These are phyloP conservation scores for Chrysophaeum taylorii DNA, from an alignment of 352 stramenopile genomes.

Conservation along the genomic window DNA sequence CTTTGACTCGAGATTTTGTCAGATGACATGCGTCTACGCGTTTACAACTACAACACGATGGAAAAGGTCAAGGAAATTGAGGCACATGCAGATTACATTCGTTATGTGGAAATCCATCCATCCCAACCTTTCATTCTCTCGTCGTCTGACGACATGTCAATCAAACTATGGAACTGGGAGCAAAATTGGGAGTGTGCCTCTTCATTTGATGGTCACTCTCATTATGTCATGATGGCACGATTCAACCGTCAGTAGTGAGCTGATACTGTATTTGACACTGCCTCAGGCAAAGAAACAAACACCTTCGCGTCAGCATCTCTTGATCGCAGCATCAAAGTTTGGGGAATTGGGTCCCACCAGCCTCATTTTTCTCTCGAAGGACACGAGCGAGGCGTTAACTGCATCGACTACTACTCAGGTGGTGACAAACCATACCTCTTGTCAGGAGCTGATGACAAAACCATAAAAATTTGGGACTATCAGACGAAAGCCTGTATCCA, in stretches of 20 bases:
- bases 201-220: conserved; percentile 80
- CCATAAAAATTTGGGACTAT: conserved; percentile 99
- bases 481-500: conserved; percentile 98
- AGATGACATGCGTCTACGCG: conserved; percentile 83
- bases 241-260: conserved; percentile 90
- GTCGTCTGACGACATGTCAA: conserved; percentile 95
- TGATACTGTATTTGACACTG: background rate
- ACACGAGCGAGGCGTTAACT: conserved; percentile 96
- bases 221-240: conserved; percentile 99
- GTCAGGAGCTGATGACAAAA: conserved; percentile 86
- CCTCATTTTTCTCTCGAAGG: conserved; percentile 86
- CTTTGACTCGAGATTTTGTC: too few species aligned
- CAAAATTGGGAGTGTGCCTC: conserved; percentile 60
- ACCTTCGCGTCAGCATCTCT: conserved; percentile 93
- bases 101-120: conserved; percentile 70
- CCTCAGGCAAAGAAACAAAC: conserved; percentile 82
- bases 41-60: conserved; percentile 99
- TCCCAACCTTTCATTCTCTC: conserved; percentile 87
- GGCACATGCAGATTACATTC: conserved; percentile 97
- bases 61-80: conserved; percentile 92
- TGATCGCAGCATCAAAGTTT: conserved; percentile 35
- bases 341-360: conserved; percentile 73
- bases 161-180: conserved; percentile 99
- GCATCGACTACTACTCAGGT: conserved; percentile 95
- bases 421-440: conserved; percentile 97